Evolutionary conservation across 192 early-diverging fungal species (phyloP).

Genomic region (Linnemannia hyalina): DNA sequence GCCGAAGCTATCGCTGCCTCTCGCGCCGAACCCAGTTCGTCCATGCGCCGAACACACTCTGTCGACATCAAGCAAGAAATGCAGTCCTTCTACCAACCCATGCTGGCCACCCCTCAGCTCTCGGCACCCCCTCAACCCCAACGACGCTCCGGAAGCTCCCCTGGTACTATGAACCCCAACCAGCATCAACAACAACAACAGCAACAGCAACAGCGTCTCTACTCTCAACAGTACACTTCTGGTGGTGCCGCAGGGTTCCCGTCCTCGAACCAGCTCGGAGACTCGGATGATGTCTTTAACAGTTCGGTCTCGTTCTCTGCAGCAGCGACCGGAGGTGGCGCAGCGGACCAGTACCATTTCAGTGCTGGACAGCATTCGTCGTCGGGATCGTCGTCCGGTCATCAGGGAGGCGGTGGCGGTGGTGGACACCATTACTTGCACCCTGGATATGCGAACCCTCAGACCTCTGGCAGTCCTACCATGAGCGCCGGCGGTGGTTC

Average conservation of each 20-base stretch:
- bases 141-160: conserved; percentile 21
- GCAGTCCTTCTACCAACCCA: conserved; percentile 37
- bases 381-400: neutral
- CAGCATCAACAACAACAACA: neutral
- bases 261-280: conserved; percentile 14
- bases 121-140: conserved; percentile 6
- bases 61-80: conserved; percentile 46
- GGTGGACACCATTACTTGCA: conserved; percentile 18
- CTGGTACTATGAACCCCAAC: neutral
- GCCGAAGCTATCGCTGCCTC: conserved; percentile 7
- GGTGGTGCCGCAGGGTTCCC: neutral
- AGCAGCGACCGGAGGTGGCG: neutral
- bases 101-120: conserved; percentile 28
- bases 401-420: neutral
- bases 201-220: neutral
- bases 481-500: conserved; percentile 4
- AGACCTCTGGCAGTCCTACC: conserved; percentile 8
- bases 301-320: conserved; percentile 13
- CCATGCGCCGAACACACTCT: conserved; percentile 27
- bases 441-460: conserved; percentile 12
- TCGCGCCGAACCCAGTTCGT: conserved; percentile 10
- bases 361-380: conserved; percentile 3
- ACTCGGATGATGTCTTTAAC: conserved; percentile 29
- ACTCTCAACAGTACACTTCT: neutral
- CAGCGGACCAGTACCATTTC: conserved; percentile 18